Conservation (phyloP, 805 yeast species). For the Blastobotrys parvus region DNA sequence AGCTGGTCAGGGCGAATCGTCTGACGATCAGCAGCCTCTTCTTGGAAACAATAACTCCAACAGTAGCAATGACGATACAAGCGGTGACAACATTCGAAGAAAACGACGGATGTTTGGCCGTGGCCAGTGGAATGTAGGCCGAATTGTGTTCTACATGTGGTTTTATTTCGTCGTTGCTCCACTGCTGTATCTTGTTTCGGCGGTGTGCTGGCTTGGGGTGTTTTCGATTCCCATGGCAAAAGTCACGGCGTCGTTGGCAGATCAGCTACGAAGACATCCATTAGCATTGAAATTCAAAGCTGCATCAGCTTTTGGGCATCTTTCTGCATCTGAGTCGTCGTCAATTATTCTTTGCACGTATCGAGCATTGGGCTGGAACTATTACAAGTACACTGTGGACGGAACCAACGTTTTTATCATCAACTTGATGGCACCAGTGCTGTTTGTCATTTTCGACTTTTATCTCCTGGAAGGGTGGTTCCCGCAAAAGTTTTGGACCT, state of each 20-base stretch:
- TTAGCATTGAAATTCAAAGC: constrained; percentile 72
- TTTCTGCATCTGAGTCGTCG: constrained; percentile 32
- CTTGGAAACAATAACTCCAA: neutral
- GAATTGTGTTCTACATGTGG: constrained; percentile 64
- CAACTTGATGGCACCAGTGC: constrained; percentile 69
- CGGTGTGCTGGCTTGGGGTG: constrained; percentile 71
- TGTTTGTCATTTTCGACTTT: constrained; percentile 75
- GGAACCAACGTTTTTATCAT: constrained; percentile 92
- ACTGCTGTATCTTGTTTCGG: constrained; percentile 43
- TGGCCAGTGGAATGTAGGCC: constrained; percentile 82
- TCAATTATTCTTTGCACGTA: constrained; percentile 75
- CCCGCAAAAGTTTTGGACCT: constrained; percentile 41
- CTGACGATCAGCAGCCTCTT: neutral
- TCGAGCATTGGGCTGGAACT: constrained; percentile 85
- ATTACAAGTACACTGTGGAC: constrained; percentile 91
- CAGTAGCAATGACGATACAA: neutral
- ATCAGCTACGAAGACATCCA: constrained; percentile 85
- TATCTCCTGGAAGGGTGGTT: constrained; percentile 50
- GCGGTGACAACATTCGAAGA: neutral
- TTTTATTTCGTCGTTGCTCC: constrained; percentile 71
- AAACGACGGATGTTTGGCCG: constrained; percentile 68
- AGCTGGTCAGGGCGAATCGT: constrained; percentile 4
- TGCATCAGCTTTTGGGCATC: constrained; percentile 24
- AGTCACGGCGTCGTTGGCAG: constrained; percentile 54
- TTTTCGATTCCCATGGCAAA: constrained; percentile 93